Evolutionary conservation across 2,329 filamentous ascomycete species (phyloP), one percentile per base, ranked within the genome.

Genomic region (Talaromyces sp.): DNA sequence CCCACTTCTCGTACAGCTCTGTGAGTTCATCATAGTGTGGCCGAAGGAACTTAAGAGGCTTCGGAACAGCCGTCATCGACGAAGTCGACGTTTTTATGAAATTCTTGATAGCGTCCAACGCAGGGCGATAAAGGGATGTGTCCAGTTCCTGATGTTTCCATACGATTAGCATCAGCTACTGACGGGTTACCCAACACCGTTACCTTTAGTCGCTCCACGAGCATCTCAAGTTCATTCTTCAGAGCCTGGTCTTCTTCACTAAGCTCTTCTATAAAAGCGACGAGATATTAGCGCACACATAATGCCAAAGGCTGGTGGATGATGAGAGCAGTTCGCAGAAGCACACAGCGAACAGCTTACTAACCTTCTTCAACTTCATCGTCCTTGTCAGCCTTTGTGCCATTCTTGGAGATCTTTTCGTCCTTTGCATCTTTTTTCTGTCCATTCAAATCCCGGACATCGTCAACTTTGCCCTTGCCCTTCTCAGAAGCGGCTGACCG

Each of bases 41-140:
- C 80, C 95, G 87, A 65, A 99, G 85, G 77, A 99, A 99, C 79
- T 99, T 99, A 70, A 99, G 84, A 35, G 95, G 95, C 80, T 99
- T 99, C 26, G 96, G 95, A 64, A 99, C 95, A 62, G 95, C 95
- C 55, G 95, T 99, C 95, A 99, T 99, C 52, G 96, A 99, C 62
- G 93, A 98, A 67, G 95, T 99, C 62, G 95, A 96, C 59, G 95
- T 99, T 82, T 97, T 98, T 83, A 99, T 99, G 73, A 91, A 96
- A 71, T 88, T 91, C 82, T 97, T 98, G 86, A 99, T 97, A 67
- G 92, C 89, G 77, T 98, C 93, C 67, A 99, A 82, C 58, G 95
- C 90, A 62, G 93, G 86, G 76, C 93, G 93, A 82, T 98, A 97
- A 68, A 98, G 89, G 62, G 86, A 87, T 66, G 84, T 83, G 78